A percentile compares a stretch with the other conserved stretches of the same genome.
Evolutionary conservation across 768 basidiomycete genomes (phyloP).

Genomic region (Boletus subcaerulescens): DNA sequence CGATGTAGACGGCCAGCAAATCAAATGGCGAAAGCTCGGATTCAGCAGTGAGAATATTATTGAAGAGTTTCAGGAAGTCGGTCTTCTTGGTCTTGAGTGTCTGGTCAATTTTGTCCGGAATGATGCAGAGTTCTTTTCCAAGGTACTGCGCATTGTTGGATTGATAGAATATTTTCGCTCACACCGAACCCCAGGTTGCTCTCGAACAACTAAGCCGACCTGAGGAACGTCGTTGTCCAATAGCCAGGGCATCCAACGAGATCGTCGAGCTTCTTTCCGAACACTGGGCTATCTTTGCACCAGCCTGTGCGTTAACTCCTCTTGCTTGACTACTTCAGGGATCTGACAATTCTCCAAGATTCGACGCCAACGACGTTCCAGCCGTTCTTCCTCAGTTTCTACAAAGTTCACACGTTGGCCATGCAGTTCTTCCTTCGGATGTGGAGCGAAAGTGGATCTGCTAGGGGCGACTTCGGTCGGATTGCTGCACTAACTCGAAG

Average conservation of each 20-base stretch:
- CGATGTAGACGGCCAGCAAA: slow-evolving; percentile 44
- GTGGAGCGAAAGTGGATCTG: slow-evolving; percentile 87
- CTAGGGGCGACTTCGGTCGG: slow-evolving; percentile 70
- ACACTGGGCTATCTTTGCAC: slow-evolving; percentile 82
- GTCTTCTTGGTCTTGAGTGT: slow-evolving; percentile 79
- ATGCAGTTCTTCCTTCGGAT: slow-evolving; percentile 87
- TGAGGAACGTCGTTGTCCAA: slow-evolving; percentile 72
- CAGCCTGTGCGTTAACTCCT: slow-evolving; percentile 60
- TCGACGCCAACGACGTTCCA: slow-evolving; percentile 79
- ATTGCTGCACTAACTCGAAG: slow-evolving; percentile 75
- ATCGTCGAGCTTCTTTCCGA: slow-evolving; percentile 81
- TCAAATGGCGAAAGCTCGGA: slow-evolving; percentile 79
- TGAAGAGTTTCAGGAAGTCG: slow-evolving; percentile 75
- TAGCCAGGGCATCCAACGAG: slow-evolving; percentile 81
- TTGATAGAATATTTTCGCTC: background rate
- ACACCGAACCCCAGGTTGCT: slow-evolving; percentile 50
- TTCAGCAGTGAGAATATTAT: slow-evolving; percentile 73
- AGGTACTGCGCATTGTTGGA: slow-evolving; percentile 39
- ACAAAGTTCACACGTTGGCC: slow-evolving; percentile 75
- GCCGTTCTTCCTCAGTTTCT: slow-evolving; percentile 85
- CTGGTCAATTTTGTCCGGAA: slow-evolving; percentile 70
- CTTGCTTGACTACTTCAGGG: background rate
- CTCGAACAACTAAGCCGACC: slow-evolving; percentile 78
- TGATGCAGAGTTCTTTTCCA: slow-evolving; percentile 71
- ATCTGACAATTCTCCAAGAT: slow-evolving; percentile 36